Evolutionary conservation across 129 eudicot species (phyloP).

Genomic region (Tagetes patula): DNA sequence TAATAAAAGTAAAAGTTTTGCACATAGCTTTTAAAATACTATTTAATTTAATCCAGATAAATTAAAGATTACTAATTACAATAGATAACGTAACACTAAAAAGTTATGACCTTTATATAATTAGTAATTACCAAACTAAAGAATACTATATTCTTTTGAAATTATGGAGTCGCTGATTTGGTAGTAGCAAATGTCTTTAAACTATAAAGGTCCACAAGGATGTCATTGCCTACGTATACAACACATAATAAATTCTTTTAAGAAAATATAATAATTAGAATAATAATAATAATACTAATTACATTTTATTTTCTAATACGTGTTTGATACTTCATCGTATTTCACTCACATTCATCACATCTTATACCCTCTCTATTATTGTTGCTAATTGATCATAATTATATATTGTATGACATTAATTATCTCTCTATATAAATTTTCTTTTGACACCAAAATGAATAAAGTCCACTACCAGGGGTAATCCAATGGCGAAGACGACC

Average conservation of each 20-base stretch:
- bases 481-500: too few relatives aligned
- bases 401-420: too few relatives aligned
- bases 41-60: not conserved
- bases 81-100: constrained; percentile 2
- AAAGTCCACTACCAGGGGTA: too few relatives aligned
- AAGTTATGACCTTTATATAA: not conserved
- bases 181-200: not conserved
- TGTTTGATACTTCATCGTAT: not conserved
- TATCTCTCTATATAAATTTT: too few relatives aligned
- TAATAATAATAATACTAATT: not conserved
- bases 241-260: not conserved
- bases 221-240: constrained; percentile 30
- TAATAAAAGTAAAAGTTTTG: too few relatives aligned
- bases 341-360: not conserved
- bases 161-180: not conserved
- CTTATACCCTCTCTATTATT: too few relatives aligned
- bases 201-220: constrained; percentile 15
- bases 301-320: not conserved
- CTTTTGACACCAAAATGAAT: too few relatives aligned
- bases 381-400: too few relatives aligned
- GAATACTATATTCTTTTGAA: not conserved
- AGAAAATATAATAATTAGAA: too few relatives aligned
- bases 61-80: not conserved
- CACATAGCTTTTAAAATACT: too few relatives aligned
- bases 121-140: not conserved